A percentile compares a stretch with the other conserved stretches of the same genome.
phyloP scores from a whole-genome alignment of 257 asterid species.

The Solanum gandarillasii region DNA sequence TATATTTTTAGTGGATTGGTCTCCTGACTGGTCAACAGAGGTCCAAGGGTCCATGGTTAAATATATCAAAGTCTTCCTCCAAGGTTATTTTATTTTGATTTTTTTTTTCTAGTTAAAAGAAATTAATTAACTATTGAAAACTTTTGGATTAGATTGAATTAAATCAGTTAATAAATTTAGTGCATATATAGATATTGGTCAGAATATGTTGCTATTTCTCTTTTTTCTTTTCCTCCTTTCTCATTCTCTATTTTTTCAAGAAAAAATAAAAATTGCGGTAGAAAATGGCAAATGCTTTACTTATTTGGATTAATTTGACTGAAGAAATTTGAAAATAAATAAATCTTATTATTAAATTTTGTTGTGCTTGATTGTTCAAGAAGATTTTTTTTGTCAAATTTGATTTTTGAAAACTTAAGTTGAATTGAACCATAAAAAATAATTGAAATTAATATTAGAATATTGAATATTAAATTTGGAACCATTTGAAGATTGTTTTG shows the following conservation, averaged over 20 bases:
- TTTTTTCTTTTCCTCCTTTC: background rate
- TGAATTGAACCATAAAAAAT: background rate
- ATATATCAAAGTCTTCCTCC: constrained; percentile 3
- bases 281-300: background rate
- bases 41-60: background rate
- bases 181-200: background rate
- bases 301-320: background rate
- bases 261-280: background rate
- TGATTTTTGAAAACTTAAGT: background rate
- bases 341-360: background rate
- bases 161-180: background rate
- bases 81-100: constrained; percentile 3
- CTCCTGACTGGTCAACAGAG: background rate
- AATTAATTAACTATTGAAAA: background rate
- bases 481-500: background rate
- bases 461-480: background rate
- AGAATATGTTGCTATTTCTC: background rate
- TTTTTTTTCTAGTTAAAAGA: background rate
- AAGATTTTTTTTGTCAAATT: background rate
- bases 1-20: background rate
- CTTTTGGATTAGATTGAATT: background rate
- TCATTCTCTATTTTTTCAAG: background rate
- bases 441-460: background rate
- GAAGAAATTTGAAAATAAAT: background rate
- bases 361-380: background rate